phyloP scores from a whole-genome alignment of 805 yeast genomes.

The Suhomyces sp. region DNA sequence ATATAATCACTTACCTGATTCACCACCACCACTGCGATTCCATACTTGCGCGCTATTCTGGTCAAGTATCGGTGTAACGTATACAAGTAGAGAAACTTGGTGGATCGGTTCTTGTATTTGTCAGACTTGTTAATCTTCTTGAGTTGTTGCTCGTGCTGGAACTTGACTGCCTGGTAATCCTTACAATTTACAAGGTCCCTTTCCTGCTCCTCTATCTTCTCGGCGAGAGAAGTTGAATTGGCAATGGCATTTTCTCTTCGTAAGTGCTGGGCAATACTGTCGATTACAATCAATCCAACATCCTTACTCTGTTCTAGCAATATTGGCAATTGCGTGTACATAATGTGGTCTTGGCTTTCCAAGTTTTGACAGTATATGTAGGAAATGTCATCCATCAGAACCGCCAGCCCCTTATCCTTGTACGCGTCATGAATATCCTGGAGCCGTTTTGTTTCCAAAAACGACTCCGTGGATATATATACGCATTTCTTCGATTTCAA shows the following conservation, averaged over 20 bases:
- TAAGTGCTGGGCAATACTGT: constrained; percentile 80
- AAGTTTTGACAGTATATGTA: constrained; percentile 63
- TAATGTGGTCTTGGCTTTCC: constrained; percentile 70
- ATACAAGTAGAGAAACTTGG: constrained; percentile 17
- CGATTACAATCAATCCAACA: constrained; percentile 49
- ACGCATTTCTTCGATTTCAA: constrained; percentile 20
- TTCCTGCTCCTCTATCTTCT: constrained; percentile 25
- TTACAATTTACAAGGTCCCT: constrained; percentile 7
- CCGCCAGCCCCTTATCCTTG: constrained; percentile 4
- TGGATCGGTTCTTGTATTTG: constrained; percentile 20
- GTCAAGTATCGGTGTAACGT: constrained; percentile 17
- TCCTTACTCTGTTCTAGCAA: constrained; percentile 20
- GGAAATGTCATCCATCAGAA: constrained; percentile 38
- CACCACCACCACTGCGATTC: constrained; percentile 20
- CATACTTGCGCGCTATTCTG: constrained; percentile 13
- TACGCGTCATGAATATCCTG: constrained; percentile 18
- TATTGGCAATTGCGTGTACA: constrained; percentile 66
- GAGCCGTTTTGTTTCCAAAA: constrained; percentile 63
- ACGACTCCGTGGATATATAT: constrained; percentile 77
- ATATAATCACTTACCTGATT: constrained; percentile 24
- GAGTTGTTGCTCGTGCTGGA: constrained; percentile 15
- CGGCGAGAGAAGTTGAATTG: constrained; percentile 33
- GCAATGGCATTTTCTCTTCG: constrained; percentile 50
- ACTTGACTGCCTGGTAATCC: constrained; percentile 13
- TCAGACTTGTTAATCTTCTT: constrained; percentile 20